Percentiles rank a stretch among this genome's conserved stretches.
Evolutionary conservation across 495 filamentous ascomycete genomes (phyloP).

Genomic region (Penicillium robsamsonii): DNA sequence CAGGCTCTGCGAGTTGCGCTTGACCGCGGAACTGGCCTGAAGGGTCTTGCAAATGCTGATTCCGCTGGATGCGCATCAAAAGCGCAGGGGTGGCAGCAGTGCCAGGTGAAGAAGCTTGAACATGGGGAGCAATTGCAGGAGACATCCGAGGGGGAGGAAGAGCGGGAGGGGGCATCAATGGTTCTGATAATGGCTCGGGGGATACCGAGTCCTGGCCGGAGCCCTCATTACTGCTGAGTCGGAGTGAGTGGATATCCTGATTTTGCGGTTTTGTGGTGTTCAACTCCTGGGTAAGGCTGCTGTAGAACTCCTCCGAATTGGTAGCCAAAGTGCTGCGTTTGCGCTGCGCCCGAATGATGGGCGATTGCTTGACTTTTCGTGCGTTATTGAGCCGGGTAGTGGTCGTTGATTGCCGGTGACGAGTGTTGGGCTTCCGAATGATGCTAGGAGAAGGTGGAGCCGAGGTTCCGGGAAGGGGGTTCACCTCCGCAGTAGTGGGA

Average conservation of each 20-base stretch:
- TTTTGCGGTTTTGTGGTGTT: conserved; percentile 29
- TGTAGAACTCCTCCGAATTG: conserved; percentile 51
- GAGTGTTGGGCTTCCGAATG: conserved; percentile 28
- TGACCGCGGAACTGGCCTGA: conserved; percentile 31
- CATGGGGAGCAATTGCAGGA: conserved; percentile 49
- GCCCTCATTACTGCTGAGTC: conserved; percentile 52
- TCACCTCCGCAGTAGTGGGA: conserved; percentile 49
- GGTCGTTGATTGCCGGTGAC: conserved; percentile 40
- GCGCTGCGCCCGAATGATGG: conserved; percentile 74
- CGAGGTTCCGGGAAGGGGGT: conserved; percentile 38
- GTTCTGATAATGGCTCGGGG: conserved; percentile 66
- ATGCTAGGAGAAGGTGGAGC: conserved; percentile 33
- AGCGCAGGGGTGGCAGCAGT: conserved; percentile 76
- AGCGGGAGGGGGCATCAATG: conserved; percentile 70
- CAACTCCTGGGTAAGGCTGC: conserved; percentile 34
- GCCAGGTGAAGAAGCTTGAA: conserved; percentile 24
- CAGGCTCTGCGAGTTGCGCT: conserved; percentile 25
- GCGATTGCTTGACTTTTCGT: conserved; percentile 71
- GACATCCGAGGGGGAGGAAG: conserved; percentile 53
- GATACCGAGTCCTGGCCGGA: conserved; percentile 70
- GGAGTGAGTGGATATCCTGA: conserved; percentile 37
- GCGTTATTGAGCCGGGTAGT: conserved; percentile 40
- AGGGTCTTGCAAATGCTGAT: conserved; percentile 30
- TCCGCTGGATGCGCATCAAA: conserved; percentile 68
- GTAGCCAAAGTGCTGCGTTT: conserved; percentile 50